phyloP scores from a whole-genome alignment of 768 basidiomycete species.

The Amanita inopinata region DNA sequence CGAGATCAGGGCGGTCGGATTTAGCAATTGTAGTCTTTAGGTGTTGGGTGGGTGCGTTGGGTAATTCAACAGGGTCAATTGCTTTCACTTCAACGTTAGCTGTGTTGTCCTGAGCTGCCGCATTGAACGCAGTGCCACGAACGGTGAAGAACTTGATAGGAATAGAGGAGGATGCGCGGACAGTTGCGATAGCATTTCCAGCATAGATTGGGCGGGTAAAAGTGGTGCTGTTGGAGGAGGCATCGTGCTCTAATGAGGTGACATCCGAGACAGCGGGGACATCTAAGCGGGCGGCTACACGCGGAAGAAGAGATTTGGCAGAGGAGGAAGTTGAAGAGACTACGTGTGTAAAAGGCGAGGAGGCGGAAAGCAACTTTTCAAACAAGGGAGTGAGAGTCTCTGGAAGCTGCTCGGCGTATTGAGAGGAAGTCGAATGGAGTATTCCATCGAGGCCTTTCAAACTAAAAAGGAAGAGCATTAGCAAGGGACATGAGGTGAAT shows the following conservation, averaged over 20 bases:
- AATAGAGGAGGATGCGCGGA: constrained; percentile 69
- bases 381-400: constrained; percentile 80
- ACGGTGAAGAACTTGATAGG: constrained; percentile 92
- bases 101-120: constrained; percentile 43
- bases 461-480: constrained; percentile 26
- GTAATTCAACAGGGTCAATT: constrained; percentile 53
- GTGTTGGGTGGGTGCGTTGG: constrained; percentile 51
- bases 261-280: constrained; percentile 89
- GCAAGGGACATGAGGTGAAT: constrained; percentile 2
- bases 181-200: constrained; percentile 92
- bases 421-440: constrained; percentile 59
- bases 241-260: constrained; percentile 68
- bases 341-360: constrained; percentile 75
- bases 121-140: constrained; percentile 81
- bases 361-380: constrained; percentile 57
- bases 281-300: constrained; percentile 84
- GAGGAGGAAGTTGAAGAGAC: constrained; percentile 87
- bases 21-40: constrained; percentile 70
- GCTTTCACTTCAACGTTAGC: constrained; percentile 47
- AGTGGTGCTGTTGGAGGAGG: constrained; percentile 61
- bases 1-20: constrained; percentile 89
- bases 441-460: constrained; percentile 58
- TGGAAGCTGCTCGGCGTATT: constrained; percentile 61
- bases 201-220: constrained; percentile 96
- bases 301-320: constrained; percentile 88